Evolutionary conservation across 345 rosid genomes (phyloP).

Genomic region (Melastoma malabathricum): DNA sequence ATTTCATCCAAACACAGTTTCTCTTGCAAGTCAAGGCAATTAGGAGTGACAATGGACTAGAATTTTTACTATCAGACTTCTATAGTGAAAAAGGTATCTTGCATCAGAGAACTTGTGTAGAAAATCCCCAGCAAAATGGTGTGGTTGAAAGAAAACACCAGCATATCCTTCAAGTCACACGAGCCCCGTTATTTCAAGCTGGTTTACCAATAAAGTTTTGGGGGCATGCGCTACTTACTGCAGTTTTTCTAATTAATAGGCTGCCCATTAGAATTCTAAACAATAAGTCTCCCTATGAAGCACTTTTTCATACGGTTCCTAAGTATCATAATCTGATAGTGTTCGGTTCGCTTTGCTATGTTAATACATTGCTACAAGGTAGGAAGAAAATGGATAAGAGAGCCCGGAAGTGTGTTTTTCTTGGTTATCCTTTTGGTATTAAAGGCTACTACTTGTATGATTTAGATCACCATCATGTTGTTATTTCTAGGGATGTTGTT

Average conservation of each 20-base stretch:
- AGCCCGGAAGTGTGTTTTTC: not conserved
- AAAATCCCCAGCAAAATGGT: constrained; percentile 9
- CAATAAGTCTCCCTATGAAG: not conserved
- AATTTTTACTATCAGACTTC: not conserved
- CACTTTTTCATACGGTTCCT: not conserved
- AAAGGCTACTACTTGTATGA: not conserved
- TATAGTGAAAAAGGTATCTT: not conserved
- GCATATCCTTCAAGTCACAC: constrained; percentile 1
- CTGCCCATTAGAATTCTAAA: not conserved
- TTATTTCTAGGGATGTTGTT: not conserved
- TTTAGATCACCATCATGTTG: not conserved
- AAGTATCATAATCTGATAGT: not conserved
- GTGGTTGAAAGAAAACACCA: constrained; percentile 4
- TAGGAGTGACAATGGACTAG: not conserved
- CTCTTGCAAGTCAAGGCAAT: not conserved
- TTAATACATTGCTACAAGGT: too few relatives aligned
- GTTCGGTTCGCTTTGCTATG: not conserved
- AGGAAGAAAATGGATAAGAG: not conserved
- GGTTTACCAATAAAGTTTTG: not conserved
- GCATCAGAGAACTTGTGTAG: constrained; percentile 3
- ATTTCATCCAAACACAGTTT: constrained; percentile 2
- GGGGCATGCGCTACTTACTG: not conserved
- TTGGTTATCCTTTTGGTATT: not conserved
- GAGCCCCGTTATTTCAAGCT: not conserved
- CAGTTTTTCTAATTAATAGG: not conserved